Base-by-base conservation (phyloP, 1,139 yeast genomes). In the Scheffersomyces segobiensis region DNA sequence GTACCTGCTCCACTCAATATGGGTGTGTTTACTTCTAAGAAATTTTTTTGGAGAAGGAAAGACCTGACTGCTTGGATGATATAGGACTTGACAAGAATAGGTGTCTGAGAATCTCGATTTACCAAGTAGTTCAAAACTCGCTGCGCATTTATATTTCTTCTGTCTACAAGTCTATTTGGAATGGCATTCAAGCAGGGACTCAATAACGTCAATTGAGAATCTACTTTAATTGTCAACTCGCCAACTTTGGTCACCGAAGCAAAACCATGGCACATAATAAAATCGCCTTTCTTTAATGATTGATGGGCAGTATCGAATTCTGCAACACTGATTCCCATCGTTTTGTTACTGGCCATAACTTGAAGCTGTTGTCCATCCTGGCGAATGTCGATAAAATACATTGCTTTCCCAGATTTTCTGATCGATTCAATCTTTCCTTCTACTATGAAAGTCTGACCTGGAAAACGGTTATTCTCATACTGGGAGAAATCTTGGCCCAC, bases 11-110 rank as follows among this genome's bases (percentile, higher is more conserved):
- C 82, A 0, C 93, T 85, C 18, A 95, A 72, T 1, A 92, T 84
- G 0, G 99, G 99, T 0, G 99, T 95, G 58, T 88, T 90, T 0
- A 95, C 96, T 69, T 93, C 98, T 20, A 91, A 64, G 65, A 93
- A 96, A 1, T 78, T 85, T n/a, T 78, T 73, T 0, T 70, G 64
- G 21, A 79, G 76, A 47, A 93, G 80, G 66, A 85, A 93, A 3
- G 69, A 65, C 26, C 98, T 75, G 5, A 93, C 77, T 3, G 81
- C 71, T 42, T 79, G 78, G 1, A 87, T 77, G 1, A 93, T 75
- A 32, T 76, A 67, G 3, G 88, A 79, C 61, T 93, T 82, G 1
- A 86, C 78, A 0, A 82, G 63, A 1, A 95, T 76, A 0, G 82
- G 74, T 6, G 84, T 77, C 50, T 79, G 75, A 5, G 88, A 77